These are phyloP conservation scores for Diplocarpon rosae DNA, from an alignment of 2,329 filamentous ascomycete species.

Conservation along the genomic window DNA sequence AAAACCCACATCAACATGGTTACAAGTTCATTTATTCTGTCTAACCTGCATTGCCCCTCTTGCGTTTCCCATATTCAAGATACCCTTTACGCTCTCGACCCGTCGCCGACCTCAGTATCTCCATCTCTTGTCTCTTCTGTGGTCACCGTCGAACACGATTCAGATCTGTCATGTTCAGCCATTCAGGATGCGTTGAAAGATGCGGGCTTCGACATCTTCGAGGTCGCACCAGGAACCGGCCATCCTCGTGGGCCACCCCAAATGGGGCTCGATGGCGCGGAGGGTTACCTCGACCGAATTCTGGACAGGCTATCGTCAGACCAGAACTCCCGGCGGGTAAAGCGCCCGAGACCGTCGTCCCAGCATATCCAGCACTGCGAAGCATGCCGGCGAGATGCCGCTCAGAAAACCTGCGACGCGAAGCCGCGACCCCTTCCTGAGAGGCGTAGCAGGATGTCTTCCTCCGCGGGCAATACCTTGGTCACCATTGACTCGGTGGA, in stretches of 20 bases:
- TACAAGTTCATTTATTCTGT: conserved; percentile 43
- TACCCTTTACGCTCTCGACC: conserved; percentile 38
- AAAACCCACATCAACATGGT: conserved; percentile 5
- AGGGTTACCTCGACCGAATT: conserved; percentile 23
- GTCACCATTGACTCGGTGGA: conserved; percentile 30
- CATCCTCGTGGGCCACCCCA: conserved; percentile 3
- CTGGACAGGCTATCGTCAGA: conserved; percentile 20
- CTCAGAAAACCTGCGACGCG: conserved; percentile 8
- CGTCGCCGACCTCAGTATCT: conserved; percentile 46
- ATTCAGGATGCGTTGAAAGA: conserved; percentile 40
- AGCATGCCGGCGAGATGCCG: conserved; percentile 34
- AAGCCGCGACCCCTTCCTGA: background rate
- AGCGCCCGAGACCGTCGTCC: conserved; percentile 2
- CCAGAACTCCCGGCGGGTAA: background rate
- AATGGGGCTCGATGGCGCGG: conserved; percentile 12
- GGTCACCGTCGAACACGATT: conserved; percentile 48
- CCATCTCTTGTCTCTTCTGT: conserved; percentile 62
- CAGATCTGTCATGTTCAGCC: conserved; percentile 31
- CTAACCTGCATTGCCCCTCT: conserved; percentile 69
- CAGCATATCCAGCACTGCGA: conserved; percentile 38
- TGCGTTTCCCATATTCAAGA: conserved; percentile 58
- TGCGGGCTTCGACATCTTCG: conserved; percentile 47
- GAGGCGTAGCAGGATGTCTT: conserved; percentile 1
- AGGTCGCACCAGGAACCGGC: conserved; percentile 14
- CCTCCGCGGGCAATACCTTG: conserved; percentile 8